Evolutionary conservation across 164 flowering plant species (phyloP).

Genomic region (Vitis labrusca): DNA sequence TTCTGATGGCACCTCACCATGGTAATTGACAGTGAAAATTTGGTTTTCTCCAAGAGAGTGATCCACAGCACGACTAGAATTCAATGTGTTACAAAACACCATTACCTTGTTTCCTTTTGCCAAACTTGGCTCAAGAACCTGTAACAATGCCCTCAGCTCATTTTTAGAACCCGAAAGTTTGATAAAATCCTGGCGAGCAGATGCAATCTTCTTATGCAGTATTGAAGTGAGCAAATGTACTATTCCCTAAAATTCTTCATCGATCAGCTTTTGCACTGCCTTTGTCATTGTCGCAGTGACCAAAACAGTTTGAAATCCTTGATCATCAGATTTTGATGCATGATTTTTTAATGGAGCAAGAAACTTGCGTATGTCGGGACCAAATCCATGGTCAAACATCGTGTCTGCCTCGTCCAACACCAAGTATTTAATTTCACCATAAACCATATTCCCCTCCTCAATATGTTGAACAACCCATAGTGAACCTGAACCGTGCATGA

Average conservation of each 20-base stretch:
- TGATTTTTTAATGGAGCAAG: conserved; percentile 80
- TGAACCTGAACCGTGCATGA: conserved; percentile 90
- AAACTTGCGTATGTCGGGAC: conserved; percentile 93
- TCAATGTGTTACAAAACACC: too few relatives aligned
- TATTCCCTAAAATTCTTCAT: conserved; percentile 94
- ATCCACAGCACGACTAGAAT: conserved; percentile 34
- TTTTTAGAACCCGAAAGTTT: conserved; percentile 89
- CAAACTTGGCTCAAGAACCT: conserved; percentile 39
- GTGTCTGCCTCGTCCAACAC: conserved; percentile 99
- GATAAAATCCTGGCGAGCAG: conserved; percentile 95
- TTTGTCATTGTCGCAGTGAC: conserved; percentile 95
- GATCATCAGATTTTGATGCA: conserved; percentile 62
- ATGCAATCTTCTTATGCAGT: conserved; percentile 88
- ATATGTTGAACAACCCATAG: conserved; percentile 97
- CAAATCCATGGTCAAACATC: conserved; percentile 99
- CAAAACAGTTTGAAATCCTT: conserved; percentile 85
- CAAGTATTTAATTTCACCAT: conserved; percentile 93
- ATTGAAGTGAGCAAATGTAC: conserved; percentile 80
- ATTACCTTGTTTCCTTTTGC: too few relatives aligned
- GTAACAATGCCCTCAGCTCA: conserved; percentile 86
- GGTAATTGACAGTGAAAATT: conserved; percentile 91
- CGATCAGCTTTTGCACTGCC: conserved; percentile 89
- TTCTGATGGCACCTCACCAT: conserved; percentile 98
- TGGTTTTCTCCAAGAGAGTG: conserved; percentile 70
- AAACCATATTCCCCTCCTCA: conserved; percentile 87